A percentile compares a stretch with the other conserved stretches of the same genome.
Evolutionary conservation across 1,284 basidiomycete species (phyloP).

Genomic region (Cerrena zonata): DNA sequence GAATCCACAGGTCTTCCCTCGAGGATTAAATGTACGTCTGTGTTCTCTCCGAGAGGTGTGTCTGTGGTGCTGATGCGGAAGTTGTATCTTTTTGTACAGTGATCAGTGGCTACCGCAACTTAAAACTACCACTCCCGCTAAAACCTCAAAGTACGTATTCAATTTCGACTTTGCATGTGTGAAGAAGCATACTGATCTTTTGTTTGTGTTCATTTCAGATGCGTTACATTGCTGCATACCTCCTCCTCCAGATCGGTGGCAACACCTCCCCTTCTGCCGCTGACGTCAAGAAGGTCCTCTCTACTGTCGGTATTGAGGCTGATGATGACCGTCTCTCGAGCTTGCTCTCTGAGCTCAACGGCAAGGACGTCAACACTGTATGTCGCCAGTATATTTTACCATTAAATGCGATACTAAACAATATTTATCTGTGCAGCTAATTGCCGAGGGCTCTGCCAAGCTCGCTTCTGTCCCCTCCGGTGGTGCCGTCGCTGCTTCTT

Average conservation of each 20-base stretch:
- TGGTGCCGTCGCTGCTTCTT: slow-evolving; percentile 60
- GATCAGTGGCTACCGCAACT: slow-evolving; percentile 82
- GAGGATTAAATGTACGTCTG: slow-evolving; percentile 74
- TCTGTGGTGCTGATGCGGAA: background rate
- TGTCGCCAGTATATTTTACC: slow-evolving; percentile 21
- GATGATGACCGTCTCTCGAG: slow-evolving; percentile 81
- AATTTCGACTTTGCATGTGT: slow-evolving; percentile 1
- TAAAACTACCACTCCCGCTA: slow-evolving; percentile 20
- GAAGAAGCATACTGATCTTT: background rate
- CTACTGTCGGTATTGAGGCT: slow-evolving; percentile 83
- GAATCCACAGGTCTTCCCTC: slow-evolving; percentile 85
- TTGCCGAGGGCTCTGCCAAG: slow-evolving; percentile 88
- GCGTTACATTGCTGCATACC: slow-evolving; percentile 96
- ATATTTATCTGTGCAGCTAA: slow-evolving; percentile 51
- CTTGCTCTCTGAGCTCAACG: slow-evolving; percentile 87
- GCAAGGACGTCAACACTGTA: slow-evolving; percentile 85
- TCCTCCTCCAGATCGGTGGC: slow-evolving; percentile 94
- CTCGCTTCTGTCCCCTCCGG: slow-evolving; percentile 90
- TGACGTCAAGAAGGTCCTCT: slow-evolving; percentile 88
- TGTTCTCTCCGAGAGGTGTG: background rate
- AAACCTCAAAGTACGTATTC: slow-evolving; percentile 38
- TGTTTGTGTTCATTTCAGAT: slow-evolving; percentile 49
- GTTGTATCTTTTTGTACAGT: slow-evolving; percentile 35
- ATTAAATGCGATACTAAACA: slow-evolving; percentile 1
- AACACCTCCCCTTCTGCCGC: slow-evolving; percentile 82